These are phyloP conservation scores for Thraustotheca clavata DNA, from an alignment of 352 stramenopile genomes.

Conservation along the genomic window DNA sequence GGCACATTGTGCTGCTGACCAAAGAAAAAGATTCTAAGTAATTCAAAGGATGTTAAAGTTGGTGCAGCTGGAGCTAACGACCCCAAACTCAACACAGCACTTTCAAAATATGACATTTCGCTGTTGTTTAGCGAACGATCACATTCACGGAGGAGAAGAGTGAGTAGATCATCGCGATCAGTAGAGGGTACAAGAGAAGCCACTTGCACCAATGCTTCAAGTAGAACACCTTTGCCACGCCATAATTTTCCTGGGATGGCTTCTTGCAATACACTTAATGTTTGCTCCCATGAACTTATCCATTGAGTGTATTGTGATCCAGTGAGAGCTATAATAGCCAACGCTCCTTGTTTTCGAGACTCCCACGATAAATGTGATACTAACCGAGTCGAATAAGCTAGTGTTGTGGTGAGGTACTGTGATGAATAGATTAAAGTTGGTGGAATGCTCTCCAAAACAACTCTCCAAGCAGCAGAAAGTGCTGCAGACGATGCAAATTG, in stretches of 20 bases:
- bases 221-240: slow-evolving; percentile 62
- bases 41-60: slow-evolving; percentile 27
- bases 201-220: slow-evolving; percentile 60
- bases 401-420: slow-evolving; percentile 35
- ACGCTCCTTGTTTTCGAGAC: slow-evolving; percentile 53
- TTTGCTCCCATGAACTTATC: slow-evolving; percentile 11
- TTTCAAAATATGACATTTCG: slow-evolving; percentile 65
- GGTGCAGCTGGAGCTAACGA: slow-evolving; percentile 35
- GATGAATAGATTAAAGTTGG: slow-evolving; percentile 46
- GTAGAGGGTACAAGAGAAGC: slow-evolving; percentile 23
- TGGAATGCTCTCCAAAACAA: slow-evolving; percentile 55
- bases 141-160: slow-evolving; percentile 46
- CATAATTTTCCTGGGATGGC: slow-evolving; percentile 60
- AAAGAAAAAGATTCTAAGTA: slow-evolving; percentile 34
- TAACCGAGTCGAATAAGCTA: slow-evolving; percentile 36
- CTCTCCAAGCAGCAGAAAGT: slow-evolving; percentile 44
- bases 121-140: slow-evolving; percentile 50
- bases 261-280: slow-evolving; percentile 40
- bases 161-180: slow-evolving; percentile 24
- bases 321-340: slow-evolving; percentile 55
- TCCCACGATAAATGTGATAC: slow-evolving; percentile 68
- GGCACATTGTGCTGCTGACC: slow-evolving; percentile 25
- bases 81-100: slow-evolving; percentile 42
- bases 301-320: not conserved
- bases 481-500: slow-evolving; percentile 46